Evolutionary conservation across 768 basidiomycete genomes (phyloP).

Genomic region (Lactarius vividus): DNA sequence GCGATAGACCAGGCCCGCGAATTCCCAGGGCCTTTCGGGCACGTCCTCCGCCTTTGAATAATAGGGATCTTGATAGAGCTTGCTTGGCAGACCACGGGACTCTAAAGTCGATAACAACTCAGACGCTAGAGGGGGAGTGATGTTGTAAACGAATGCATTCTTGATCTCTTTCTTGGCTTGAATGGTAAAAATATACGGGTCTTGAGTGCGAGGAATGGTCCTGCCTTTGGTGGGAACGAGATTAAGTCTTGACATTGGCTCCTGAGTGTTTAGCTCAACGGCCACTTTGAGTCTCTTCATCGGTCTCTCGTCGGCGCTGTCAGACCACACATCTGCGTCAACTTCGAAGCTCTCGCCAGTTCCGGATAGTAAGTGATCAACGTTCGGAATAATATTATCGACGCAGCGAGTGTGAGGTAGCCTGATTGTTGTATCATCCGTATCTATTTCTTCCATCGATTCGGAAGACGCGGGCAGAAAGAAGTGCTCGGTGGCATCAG

Average conservation of each 20-base stretch:
- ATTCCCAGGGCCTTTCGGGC: constrained; percentile 67
- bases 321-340: constrained; percentile 10
- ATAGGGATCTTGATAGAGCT: constrained; percentile 73
- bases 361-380: background rate
- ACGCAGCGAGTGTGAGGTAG: constrained; percentile 5
- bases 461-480: constrained; percentile 14
- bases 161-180: constrained; percentile 32
- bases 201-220: constrained; percentile 12
- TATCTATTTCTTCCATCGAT: constrained; percentile 14
- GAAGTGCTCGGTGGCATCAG: constrained; percentile 4
- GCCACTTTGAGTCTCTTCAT: constrained; percentile 21
- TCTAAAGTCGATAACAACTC: constrained; percentile 47
- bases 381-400: constrained; percentile 5
- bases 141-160: constrained; percentile 45
- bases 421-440: constrained; percentile 8
- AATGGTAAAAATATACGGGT: constrained; percentile 19
- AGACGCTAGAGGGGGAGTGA: constrained; percentile 49
- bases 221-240: constrained; percentile 6
- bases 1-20: constrained; percentile 72
- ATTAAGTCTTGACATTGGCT: background rate
- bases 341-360: constrained; percentile 9
- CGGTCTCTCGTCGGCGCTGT: constrained; percentile 19
- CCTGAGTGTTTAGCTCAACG: constrained; percentile 1
- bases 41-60: constrained; percentile 74
- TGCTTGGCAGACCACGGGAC: constrained; percentile 48